A percentile compares a stretch with the other conserved stretches of the same genome.
These are phyloP conservation scores for Botryotinia narcissicola DNA, from an alignment of 2,329 filamentous ascomycete species.

Conservation along the genomic window DNA sequence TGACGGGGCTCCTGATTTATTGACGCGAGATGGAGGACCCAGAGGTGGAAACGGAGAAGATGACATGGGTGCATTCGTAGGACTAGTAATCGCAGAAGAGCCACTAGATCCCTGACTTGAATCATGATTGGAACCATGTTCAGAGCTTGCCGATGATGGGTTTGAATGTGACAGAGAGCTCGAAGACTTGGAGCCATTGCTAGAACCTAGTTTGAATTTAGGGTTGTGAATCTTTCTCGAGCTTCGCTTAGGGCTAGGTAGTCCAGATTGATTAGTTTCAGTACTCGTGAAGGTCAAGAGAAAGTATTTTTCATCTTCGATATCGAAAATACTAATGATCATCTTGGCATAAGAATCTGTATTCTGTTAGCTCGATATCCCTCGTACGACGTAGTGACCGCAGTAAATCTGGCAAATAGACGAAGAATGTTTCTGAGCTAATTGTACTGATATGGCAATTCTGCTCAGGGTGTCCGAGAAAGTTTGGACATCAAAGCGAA, in stretches of 20 bases:
- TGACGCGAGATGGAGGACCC: conserved; percentile 59
- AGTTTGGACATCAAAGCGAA: background rate
- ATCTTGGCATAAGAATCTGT: conserved; percentile 61
- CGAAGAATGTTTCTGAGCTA: background rate
- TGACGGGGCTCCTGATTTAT: conserved; percentile 58
- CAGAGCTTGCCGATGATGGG: conserved; percentile 34
- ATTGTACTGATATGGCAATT: background rate
- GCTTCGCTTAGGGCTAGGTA: conserved; percentile 28
- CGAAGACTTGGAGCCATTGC: background rate
- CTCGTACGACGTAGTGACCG: background rate
- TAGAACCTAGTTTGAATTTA: background rate
- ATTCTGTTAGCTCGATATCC: conserved; percentile 33
- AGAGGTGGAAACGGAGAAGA: conserved; percentile 63
- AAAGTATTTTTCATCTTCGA: conserved; percentile 67
- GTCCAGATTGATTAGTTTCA: conserved; percentile 40
- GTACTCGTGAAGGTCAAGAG: conserved; percentile 72
- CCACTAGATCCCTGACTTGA: conserved; percentile 30
- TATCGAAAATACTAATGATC: conserved; percentile 72
- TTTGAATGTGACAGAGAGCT: conserved; percentile 28
- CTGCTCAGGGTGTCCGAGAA: background rate
- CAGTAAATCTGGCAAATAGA: background rate
- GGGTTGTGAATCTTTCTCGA: background rate
- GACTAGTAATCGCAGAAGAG: conserved; percentile 47
- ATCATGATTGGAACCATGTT: conserved; percentile 29
- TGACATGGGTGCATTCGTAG: conserved; percentile 52